Evolutionary conservation across 805 yeast species (phyloP), one percentile per base, ranked within the genome.

Genomic region (Ogataea allantospora): DNA sequence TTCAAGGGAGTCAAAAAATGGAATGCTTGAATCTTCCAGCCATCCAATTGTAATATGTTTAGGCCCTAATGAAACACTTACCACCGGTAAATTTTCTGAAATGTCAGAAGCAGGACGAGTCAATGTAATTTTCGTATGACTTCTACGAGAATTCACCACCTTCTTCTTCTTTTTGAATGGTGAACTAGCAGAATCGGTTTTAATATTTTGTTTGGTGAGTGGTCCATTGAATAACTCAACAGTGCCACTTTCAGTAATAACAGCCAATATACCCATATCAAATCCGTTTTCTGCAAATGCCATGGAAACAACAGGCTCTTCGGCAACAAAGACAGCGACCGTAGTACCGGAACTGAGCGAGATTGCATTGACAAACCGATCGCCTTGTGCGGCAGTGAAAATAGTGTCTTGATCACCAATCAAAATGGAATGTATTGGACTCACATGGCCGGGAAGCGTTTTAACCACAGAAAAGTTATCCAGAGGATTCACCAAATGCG

Each of bases 351-450:
- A 61, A 21, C 67, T 62, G 2, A 78, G 38, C 8, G 82, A 73
- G 54, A 83, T 80, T 24, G 84, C 66, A 57, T 87, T 87, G 48
- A 88, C 71, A 58, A 86, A 88, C 49, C 97, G 73, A 59, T 89
- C 98, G 43, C 80, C 81, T 23, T 67, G 67, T 2, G 96, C 95
- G 35, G 83, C 46, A 8, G 93, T 80, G 28, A 85, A 59, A 50
- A 88, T 77, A 30, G 63, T 65, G 31, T 73, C 72, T 7, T 62
- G 58, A 7, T 53, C 43, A 13, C 70, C 54, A 5, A 71, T 62
- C 24, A 71, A 40, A 8, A 81, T 60, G 9, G 77, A 60, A 49
- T 68, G 70, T 27, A 87, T 72, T 4, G 88, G 81, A 13, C 84
- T 73, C 20, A 85, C 76, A 55, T 87, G 95, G 18, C 91, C 95